A percentile compares a stretch with the other conserved stretches of the same genome.
Conservation (phyloP, 352 stramenopile genomes). For the Phytophthora capsici region DNA sequence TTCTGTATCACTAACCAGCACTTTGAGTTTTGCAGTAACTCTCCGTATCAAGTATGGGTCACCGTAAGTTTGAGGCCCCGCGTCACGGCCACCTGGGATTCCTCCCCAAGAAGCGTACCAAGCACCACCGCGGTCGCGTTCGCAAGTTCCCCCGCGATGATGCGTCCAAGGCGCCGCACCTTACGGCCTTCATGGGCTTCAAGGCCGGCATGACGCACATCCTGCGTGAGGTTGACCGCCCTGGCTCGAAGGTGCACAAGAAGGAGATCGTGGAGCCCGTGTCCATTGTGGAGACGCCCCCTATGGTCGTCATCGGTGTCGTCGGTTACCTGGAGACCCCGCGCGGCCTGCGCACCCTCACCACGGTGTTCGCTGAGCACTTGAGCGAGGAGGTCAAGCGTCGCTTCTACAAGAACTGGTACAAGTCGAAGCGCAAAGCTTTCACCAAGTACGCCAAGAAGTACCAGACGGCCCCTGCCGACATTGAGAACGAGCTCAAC, state of each 20-base stretch:
- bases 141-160: constrained; percentile 99
- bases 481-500: constrained; percentile 98
- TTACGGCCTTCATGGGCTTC: constrained; percentile 99
- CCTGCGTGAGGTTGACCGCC: constrained; percentile 98
- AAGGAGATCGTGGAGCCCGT: constrained; percentile 99
- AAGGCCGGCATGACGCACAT: constrained; percentile 99
- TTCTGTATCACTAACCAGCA: constrained; percentile 14
- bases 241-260: constrained; percentile 99
- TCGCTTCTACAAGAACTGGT: constrained; percentile 99
- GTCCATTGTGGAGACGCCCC: constrained; percentile 99
- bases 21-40: constrained; percentile 90
- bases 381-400: constrained; percentile 99
- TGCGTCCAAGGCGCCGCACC: constrained; percentile 94
- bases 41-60: constrained; percentile 91
- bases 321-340: constrained; percentile 99
- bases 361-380: constrained; percentile 99
- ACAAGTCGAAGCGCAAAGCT: constrained; percentile 99
- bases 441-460: constrained; percentile 99
- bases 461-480: constrained; percentile 92
- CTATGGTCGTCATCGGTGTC: constrained; percentile 99
- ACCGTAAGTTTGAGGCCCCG: constrained; percentile 98
- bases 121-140: constrained; percentile 98
- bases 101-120: constrained; percentile 99
- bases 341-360: constrained; percentile 98
- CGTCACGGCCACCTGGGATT: constrained; percentile 98